Evolutionary conservation across 179 eudicot genomes (phyloP), one percentile per base, ranked within the genome.

Genomic region (Silene noctiflora): DNA sequence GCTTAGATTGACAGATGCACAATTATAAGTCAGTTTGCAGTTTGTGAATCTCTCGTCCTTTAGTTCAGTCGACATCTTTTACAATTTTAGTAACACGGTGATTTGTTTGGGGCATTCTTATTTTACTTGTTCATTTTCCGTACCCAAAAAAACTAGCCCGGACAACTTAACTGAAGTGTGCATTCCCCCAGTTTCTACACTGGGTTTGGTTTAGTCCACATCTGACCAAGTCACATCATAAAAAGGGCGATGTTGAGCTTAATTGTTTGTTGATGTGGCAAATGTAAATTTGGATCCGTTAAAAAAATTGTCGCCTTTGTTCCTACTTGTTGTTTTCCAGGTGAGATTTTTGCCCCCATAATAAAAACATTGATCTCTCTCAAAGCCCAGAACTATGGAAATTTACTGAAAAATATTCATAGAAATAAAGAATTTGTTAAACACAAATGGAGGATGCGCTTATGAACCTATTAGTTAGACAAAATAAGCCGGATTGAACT

Each of bases 331-430:
- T 19, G 33, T 20, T 75, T 75, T 51, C 63, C 33, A 65, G 11
- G 24, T 58, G 20, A 9, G 31, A 33, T 67, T 51, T 77, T 51
- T 77, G 33, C 33, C 13, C 42, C 60, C 75, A 35, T 35, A 71
- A 39, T 68, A 17, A 58, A 64, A 76, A 58, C 19, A 35, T n/a
- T 8, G 27, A 8, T 68, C 11, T 59, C 27, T 33, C 31, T 67
- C 42, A 24, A 61, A 60, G 25, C 46, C 33, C 17, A 60, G 33
- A 14, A 69, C 64, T 59, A 29, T 6, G 3, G 48, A 42, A 69
- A 16, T 14, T 44, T 17, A 58, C 33, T 73, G n/a, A 9, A 71
- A 35, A 70, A 59, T 12, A 58, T 17, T 31, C 2, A 29, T 22
- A 42, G 19, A 22, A 46, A 20, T 61, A n/a, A 24, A 22, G 48